Conservation (phyloP, 345 rosid species). For the Punica granatum region DNA sequence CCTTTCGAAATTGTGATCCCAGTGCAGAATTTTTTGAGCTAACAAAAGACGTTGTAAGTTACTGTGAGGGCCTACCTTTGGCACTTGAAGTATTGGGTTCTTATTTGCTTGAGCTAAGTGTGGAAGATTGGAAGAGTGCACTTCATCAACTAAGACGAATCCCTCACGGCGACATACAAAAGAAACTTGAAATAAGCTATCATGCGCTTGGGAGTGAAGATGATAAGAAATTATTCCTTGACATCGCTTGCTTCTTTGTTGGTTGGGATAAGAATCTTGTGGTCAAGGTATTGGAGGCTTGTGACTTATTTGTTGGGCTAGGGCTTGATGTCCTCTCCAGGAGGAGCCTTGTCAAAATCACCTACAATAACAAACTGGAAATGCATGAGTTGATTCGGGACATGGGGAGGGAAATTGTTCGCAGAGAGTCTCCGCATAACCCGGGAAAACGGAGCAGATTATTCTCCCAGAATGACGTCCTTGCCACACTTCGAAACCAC, state of each 20-base stretch:
- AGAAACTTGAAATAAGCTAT: not conserved
- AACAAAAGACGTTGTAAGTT: not conserved
- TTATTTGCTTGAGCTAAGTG: not conserved
- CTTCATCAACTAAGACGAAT: not conserved
- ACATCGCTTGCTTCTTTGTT: conserved; percentile 9
- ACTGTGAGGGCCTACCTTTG: conserved; percentile 9
- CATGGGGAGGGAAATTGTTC: conserved; percentile 5
- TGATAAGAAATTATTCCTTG: conserved; percentile 7
- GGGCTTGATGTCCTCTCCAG: not conserved
- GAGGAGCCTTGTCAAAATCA: not conserved
- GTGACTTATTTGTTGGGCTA: not conserved
- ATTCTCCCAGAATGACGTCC: not conserved
- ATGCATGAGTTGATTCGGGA: not conserved
- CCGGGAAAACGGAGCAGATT: conserved; percentile 1
- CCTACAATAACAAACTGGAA: not conserved
- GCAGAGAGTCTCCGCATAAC: not conserved
- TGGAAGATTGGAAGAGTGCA: not conserved
- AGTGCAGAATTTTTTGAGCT: not conserved
- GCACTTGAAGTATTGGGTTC: not conserved
- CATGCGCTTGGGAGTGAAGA: not conserved
- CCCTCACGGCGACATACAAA: not conserved
- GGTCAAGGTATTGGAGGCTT: not conserved
- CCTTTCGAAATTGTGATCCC: not conserved
- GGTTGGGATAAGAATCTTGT: not conserved
- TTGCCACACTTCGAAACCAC: not conserved